A percentile compares a stretch with the other conserved stretches of the same genome.
These are phyloP conservation scores for Lyophyllum semitale DNA, from an alignment of 768 basidiomycete genomes.

Conservation along the genomic window DNA sequence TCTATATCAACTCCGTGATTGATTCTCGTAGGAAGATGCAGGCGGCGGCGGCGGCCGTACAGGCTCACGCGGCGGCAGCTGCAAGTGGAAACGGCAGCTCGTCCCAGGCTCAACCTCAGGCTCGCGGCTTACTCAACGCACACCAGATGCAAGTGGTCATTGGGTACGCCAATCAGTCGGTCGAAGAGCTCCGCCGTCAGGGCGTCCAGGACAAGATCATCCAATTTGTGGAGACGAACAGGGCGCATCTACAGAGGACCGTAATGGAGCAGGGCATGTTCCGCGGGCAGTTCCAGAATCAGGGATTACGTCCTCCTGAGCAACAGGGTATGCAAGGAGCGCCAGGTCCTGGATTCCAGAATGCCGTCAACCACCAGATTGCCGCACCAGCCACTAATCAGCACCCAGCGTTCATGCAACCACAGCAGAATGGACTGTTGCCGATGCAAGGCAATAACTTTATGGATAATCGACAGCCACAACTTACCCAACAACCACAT, in stretches of 20 bases:
- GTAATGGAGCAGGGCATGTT: constrained; percentile 40
- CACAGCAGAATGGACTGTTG: constrained; percentile 3
- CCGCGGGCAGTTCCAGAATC: constrained; percentile 28
- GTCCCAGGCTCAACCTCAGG: neutral
- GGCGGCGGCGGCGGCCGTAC: constrained; percentile 7
- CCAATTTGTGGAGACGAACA: constrained; percentile 55
- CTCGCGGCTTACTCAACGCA: constrained; percentile 23
- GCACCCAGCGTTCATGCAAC: constrained; percentile 7
- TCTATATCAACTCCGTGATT: constrained; percentile 47
- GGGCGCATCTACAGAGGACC: constrained; percentile 45
- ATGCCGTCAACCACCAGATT: constrained; percentile 2
- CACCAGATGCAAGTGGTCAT: constrained; percentile 47
- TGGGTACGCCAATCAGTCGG: constrained; percentile 44
- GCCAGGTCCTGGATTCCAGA: constrained; percentile 8
- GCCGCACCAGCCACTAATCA: neutral
- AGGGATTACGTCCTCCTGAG: constrained; percentile 17
- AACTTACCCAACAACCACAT: constrained; percentile 21
- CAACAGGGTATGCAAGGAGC: constrained; percentile 3
- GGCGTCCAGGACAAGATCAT: constrained; percentile 54
- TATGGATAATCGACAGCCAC: constrained; percentile 20
- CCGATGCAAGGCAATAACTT: constrained; percentile 16
- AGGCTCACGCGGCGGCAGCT: constrained; percentile 8
- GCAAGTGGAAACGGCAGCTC: constrained; percentile 1
- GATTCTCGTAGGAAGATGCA: constrained; percentile 31
- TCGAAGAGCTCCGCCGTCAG: constrained; percentile 53